These are phyloP conservation scores for Penicillium pulvis DNA, from an alignment of 495 filamentous ascomycete genomes.

Conservation along the genomic window DNA sequence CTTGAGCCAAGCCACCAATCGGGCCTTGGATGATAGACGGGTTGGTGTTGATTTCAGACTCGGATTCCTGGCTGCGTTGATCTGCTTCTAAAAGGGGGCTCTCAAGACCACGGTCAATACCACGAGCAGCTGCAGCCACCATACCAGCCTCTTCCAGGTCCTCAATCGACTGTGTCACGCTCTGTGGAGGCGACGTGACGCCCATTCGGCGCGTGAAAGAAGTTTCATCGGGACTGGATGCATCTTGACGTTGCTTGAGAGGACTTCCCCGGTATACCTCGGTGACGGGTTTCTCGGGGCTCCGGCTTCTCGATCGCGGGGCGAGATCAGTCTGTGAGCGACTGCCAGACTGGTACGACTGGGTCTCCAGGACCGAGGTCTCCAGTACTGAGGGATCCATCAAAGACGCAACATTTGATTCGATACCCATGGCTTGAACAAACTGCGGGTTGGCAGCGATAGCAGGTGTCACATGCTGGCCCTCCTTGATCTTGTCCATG, in stretches of 20 bases:
- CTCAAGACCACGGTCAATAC: conserved; percentile 55
- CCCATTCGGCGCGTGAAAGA: conserved; percentile 50
- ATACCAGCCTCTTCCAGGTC: conserved; percentile 56
- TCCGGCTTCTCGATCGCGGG: conserved; percentile 18
- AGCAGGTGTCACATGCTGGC: conserved; percentile 63
- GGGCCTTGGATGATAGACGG: conserved; percentile 75
- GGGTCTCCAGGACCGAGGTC: conserved; percentile 58
- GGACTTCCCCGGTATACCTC: conserved; percentile 40
- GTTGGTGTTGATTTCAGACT: conserved; percentile 75
- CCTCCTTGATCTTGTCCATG: conserved; percentile 61
- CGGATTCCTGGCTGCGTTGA: conserved; percentile 41
- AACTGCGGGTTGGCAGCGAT: conserved; percentile 74
- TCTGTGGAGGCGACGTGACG: conserved; percentile 73
- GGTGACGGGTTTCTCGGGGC: conserved; percentile 20
- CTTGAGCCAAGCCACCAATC: conserved; percentile 53
- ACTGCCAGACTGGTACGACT: conserved; percentile 38
- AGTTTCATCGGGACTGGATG: conserved; percentile 42
- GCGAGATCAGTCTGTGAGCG: conserved; percentile 38
- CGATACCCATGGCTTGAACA: conserved; percentile 70
- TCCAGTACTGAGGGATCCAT: conserved; percentile 72
- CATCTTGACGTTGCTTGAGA: conserved; percentile 48
- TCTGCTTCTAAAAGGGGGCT: conserved; percentile 59
- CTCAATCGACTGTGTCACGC: conserved; percentile 65
- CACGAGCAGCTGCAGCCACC: conserved; percentile 64
- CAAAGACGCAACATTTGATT: conserved; percentile 86